Percentiles rank a stretch among this genome's conserved stretches.
Conservation (phyloP, 2,329 filamentous ascomycete genomes). For the Purpureocillium takamizusanense region DNA sequence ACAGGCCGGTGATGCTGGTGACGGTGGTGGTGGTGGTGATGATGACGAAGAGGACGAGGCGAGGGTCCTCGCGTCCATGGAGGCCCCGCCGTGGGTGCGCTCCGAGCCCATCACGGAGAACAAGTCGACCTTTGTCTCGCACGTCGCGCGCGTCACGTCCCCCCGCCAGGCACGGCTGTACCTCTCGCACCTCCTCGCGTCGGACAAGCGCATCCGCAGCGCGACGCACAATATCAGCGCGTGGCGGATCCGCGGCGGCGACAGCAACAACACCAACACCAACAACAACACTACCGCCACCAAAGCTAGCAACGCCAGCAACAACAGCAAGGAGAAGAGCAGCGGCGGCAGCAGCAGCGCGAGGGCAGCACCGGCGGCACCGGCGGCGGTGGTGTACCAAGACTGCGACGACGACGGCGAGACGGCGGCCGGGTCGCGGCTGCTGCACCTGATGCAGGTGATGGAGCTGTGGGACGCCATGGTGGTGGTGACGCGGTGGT, state of each 20-base stretch:
- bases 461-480: slow-evolving; percentile 92
- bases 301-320: slow-evolving; percentile 12
- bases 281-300: too few relatives aligned
- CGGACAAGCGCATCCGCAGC: slow-evolving; percentile 73
- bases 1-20: too few relatives aligned
- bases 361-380: slow-evolving; percentile 15
- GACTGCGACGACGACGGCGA: slow-evolving; percentile 97
- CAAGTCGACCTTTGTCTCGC: slow-evolving; percentile 81
- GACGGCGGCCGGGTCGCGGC: slow-evolving; percentile 75
- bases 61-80: slow-evolving; percentile 12
- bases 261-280: too few relatives aligned
- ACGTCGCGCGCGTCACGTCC: slow-evolving; percentile 60
- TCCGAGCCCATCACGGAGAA: slow-evolving; percentile 70
- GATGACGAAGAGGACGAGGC: too few relatives aligned
- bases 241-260: slow-evolving; percentile 77
- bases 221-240: slow-evolving; percentile 95
- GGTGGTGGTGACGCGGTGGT: slow-evolving; percentile 92
- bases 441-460: slow-evolving; percentile 85
- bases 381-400: slow-evolving; percentile 43
- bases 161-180: slow-evolving; percentile 62
- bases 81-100: slow-evolving; percentile 56
- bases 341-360: slow-evolving; percentile 25
- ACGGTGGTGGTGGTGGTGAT: too few relatives aligned
- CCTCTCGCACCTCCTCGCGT: slow-evolving; percentile 66
- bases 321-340: slow-evolving; percentile 19